These are phyloP conservation scores for Saksenaea vasiformis DNA, from an alignment of 371 early-diverging fungal genomes.

Conservation along the genomic window DNA sequence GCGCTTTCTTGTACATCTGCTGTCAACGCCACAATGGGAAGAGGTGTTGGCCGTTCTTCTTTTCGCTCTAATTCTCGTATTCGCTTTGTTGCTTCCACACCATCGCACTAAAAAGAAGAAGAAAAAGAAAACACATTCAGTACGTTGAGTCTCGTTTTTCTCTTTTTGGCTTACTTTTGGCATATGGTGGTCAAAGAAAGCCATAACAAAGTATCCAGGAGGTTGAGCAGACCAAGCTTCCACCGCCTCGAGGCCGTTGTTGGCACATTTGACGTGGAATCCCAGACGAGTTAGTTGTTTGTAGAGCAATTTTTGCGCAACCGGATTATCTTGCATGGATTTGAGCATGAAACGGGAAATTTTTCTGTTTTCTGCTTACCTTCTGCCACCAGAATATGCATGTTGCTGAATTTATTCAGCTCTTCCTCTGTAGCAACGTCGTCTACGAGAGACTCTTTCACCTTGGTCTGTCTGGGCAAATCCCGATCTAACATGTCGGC, in stretches of 20 bases:
- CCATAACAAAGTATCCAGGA: conserved; percentile 33
- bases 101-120: conserved; percentile 35
- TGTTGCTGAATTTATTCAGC: conserved; percentile 26
- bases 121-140: neutral
- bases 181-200: conserved; percentile 54
- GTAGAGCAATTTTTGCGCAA: conserved; percentile 43
- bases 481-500: conserved; percentile 23
- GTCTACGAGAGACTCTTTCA: neutral
- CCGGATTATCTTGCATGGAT: conserved; percentile 39
- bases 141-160: too few species aligned
- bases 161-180: too few species aligned
- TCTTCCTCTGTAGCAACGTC: conserved; percentile 33
- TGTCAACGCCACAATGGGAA: conserved; percentile 52
- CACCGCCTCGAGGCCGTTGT: conserved; percentile 47
- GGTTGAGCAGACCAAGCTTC: conserved; percentile 38
- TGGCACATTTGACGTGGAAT: conserved; percentile 45
- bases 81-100: conserved; percentile 46
- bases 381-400: conserved; percentile 47
- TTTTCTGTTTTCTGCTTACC: conserved; percentile 20
- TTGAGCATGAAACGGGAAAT: neutral
- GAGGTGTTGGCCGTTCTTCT: conserved; percentile 6
- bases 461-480: neutral
- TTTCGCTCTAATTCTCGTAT: conserved; percentile 36
- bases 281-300: conserved; percentile 47
- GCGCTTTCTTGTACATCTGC: conserved; percentile 20